phyloP scores from a whole-genome alignment of 2,329 filamentous ascomycete species.

The Aureobasidium sp. region DNA sequence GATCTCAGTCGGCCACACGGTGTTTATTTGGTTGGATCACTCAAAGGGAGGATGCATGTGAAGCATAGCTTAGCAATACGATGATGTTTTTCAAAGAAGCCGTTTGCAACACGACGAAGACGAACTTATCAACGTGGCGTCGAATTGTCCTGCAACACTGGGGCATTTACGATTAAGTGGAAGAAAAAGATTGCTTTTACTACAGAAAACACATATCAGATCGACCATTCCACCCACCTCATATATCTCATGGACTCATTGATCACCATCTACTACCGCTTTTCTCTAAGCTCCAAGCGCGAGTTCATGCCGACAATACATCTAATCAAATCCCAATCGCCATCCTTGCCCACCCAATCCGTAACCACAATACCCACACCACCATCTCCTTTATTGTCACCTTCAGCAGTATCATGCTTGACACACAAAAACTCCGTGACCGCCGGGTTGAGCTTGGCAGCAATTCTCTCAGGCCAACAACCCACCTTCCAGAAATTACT shows the following conservation, averaged over 20 bases:
- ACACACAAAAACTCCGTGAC: slow-evolving; percentile 51
- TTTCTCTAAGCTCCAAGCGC: slow-evolving; percentile 35
- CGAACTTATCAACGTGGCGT: not conserved
- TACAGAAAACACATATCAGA: too few relatives aligned
- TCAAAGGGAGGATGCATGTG: not conserved
- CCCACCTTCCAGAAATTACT: slow-evolving; percentile 89
- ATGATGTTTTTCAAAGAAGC: not conserved
- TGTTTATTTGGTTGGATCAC: not conserved
- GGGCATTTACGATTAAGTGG: too few relatives aligned
- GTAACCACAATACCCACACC: slow-evolving; percentile 82
- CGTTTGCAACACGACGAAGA: not conserved
- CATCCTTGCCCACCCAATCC: slow-evolving; percentile 82
- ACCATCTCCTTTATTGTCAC: slow-evolving; percentile 36
- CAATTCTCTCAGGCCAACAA: slow-evolving; percentile 92
- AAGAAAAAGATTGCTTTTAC: too few relatives aligned
- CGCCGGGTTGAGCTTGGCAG: slow-evolving; percentile 76
- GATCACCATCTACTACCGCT: not conserved
- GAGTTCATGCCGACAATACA: slow-evolving; percentile 90
- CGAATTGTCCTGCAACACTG: not conserved
- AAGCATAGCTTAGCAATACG: not conserved
- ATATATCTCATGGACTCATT: not conserved
- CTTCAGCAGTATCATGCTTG: slow-evolving; percentile 36
- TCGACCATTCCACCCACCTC: not conserved
- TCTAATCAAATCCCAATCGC: slow-evolving; percentile 83
- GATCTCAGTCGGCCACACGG: not conserved